These are phyloP conservation scores for Aspergillus neoniger DNA, from an alignment of 2,329 filamentous ascomycete species.

Conservation along the genomic window DNA sequence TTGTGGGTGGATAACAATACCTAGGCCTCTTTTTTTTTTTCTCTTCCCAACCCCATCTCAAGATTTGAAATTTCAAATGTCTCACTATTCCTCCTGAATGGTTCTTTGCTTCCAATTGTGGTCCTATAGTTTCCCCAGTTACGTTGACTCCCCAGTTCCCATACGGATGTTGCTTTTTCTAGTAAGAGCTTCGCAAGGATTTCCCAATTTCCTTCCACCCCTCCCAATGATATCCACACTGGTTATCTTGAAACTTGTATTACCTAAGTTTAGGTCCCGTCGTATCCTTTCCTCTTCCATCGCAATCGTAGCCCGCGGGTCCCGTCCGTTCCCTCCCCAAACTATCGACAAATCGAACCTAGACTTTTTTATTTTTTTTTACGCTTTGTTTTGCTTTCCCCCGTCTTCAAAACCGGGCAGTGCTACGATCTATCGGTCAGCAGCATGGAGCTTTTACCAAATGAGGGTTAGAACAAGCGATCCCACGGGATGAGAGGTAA, in stretches of 20 bases:
- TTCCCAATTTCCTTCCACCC: too few species aligned
- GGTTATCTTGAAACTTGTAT: too few species aligned
- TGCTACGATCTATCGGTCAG: neutral
- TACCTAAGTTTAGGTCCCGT: neutral
- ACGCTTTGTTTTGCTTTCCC: neutral
- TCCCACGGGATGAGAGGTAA: neutral
- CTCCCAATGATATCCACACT: too few species aligned
- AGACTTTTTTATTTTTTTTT: neutral
- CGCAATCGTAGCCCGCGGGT: neutral
- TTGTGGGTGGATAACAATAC: neutral
- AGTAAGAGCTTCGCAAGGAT: too few species aligned
- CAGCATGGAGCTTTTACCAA: neutral
- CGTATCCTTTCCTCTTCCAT: neutral
- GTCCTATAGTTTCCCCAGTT: too few species aligned
- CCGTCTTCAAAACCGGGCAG: neutral
- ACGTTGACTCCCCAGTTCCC: too few species aligned
- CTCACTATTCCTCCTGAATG: neutral
- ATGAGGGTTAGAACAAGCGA: slow-evolving; percentile 6
- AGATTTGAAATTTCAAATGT: neutral
- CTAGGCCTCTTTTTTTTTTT: neutral
- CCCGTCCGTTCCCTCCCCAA: neutral
- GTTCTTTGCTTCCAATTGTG: neutral
- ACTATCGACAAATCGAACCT: neutral
- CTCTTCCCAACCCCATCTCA: neutral
- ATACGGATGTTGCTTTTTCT: neutral